Evolutionary conservation across 495 filamentous ascomycete species (phyloP), one percentile per base, ranked within the genome.

Genomic region (Trichoderma erinaceum): DNA sequence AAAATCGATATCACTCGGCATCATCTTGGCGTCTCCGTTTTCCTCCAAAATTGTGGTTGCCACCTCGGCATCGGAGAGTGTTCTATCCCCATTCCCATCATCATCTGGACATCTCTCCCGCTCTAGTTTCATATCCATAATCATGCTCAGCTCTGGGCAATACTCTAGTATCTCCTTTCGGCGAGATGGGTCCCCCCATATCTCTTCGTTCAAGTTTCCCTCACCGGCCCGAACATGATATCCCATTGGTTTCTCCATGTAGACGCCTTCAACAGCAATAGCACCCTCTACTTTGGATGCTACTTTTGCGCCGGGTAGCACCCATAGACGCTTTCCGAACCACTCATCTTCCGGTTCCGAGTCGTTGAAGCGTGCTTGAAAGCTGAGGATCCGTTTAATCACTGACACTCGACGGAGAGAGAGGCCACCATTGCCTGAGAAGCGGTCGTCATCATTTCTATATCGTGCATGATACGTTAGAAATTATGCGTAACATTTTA

Each of bases 111-210:
- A 83, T 27, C 79, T 74, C 70, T 82, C 79, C 29, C 75, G 71
- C 71, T 81, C 80, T 4, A 84, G 70, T 70, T 78, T 82, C 81
- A 83, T 83, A 11, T 76, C 73, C 78, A 83, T 75, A 50, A 83
- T 81, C 75, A 83, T 72, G 65, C 73, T 77, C 2, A 84, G 72
- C 69, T 84, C 82, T 15, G 82, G 82, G 66, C 82, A 84, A 71
- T 83, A 83, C 7, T 75, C 72, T 67, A 81, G 80, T 1, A 82
- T 82, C 43, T 70, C 67, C 70, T 80, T 76, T 21, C 82, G 69
- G 46, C 76, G 72, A 15, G 29, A 56, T 0, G 67, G 73, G 58
- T 80, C 71, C 50, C 73, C 73, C 82, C 82, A 84, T 7, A 84
- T 79, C 15, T 63, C 71, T 27, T 74, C 75, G 13, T 75, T 38